phyloP scores from a whole-genome alignment of 352 stramenopile species.

The Phytophthora syringae region DNA sequence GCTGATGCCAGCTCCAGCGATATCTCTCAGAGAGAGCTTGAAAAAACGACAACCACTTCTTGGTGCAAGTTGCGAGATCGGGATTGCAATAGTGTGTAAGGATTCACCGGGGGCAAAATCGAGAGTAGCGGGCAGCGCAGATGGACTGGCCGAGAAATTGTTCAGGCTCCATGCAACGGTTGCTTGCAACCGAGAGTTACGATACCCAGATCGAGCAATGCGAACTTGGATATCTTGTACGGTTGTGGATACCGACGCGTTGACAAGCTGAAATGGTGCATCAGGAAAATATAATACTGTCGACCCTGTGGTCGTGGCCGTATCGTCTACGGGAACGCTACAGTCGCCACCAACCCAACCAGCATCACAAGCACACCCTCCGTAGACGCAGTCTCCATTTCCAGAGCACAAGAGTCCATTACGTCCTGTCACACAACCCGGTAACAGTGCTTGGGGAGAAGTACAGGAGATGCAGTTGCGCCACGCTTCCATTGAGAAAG shows the following conservation, averaged over 20 bases:
- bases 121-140: conserved; percentile 23
- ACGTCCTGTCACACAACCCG: conserved; percentile 53
- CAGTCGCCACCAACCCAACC: conserved; percentile 58
- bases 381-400: conserved; percentile 57
- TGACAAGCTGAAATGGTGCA: conserved; percentile 32
- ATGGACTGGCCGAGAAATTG: conserved; percentile 39
- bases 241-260: conserved; percentile 11
- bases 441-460: conserved; percentile 18
- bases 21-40: conserved; percentile 40
- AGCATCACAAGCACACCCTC: conserved; percentile 54
- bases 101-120: conserved; percentile 31
- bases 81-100: conserved; percentile 29
- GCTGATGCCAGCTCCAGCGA: conserved; percentile 9
- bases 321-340: conserved; percentile 20
- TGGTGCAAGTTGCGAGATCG: conserved; percentile 32
- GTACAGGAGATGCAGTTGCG: conserved; percentile 59
- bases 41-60: conserved; percentile 47
- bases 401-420: conserved; percentile 68
- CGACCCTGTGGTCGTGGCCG: conserved; percentile 2
- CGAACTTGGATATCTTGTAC: conserved; percentile 33
- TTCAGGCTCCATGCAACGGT: conserved; percentile 30
- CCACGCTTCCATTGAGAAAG: conserved; percentile 65
- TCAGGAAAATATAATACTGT: conserved; percentile 58
- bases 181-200: conserved; percentile 23
- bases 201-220: conserved; percentile 40